These are phyloP conservation scores for Phylloporus arenicola DNA, from an alignment of 768 basidiomycete genomes.

Conservation along the genomic window DNA sequence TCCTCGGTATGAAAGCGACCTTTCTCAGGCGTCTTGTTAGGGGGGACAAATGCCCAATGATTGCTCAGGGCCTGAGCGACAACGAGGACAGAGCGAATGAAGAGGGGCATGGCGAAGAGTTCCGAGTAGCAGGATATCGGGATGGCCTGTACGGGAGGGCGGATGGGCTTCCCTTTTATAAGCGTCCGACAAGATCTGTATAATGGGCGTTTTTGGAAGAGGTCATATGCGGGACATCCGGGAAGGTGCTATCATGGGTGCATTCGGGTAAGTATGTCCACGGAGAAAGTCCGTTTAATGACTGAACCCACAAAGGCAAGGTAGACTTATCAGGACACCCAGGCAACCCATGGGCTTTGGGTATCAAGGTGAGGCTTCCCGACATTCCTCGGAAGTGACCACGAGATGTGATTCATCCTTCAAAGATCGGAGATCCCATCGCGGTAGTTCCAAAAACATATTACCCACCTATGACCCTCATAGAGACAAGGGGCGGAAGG, in stretches of 20 bases:
- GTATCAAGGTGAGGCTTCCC: not conserved
- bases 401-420: not conserved
- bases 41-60: conserved; percentile 50
- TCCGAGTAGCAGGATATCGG: not conserved
- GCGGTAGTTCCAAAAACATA: conserved; percentile 1
- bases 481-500: not conserved
- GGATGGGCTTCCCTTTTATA: conserved; percentile 15
- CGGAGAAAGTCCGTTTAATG: not conserved
- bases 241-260: not conserved
- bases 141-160: not conserved
- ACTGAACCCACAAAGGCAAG: not conserved
- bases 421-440: not conserved
- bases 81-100: conserved; percentile 42
- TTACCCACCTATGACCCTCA: not conserved
- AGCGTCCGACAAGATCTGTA: not conserved
- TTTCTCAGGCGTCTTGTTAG: conserved; percentile 48
- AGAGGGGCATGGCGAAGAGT: conserved; percentile 38
- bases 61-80: conserved; percentile 46
- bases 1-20: conserved; percentile 50
- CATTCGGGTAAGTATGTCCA: not conserved
- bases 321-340: not conserved
- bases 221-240: not conserved
- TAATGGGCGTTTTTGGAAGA: conserved; percentile 2
- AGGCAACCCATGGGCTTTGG: not conserved
- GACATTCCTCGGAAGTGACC: not conserved